Evolutionary conservation across 1,284 basidiomycete species (phyloP), one percentile per base, ranked within the genome.

Genomic region (Vanrija humicola): DNA sequence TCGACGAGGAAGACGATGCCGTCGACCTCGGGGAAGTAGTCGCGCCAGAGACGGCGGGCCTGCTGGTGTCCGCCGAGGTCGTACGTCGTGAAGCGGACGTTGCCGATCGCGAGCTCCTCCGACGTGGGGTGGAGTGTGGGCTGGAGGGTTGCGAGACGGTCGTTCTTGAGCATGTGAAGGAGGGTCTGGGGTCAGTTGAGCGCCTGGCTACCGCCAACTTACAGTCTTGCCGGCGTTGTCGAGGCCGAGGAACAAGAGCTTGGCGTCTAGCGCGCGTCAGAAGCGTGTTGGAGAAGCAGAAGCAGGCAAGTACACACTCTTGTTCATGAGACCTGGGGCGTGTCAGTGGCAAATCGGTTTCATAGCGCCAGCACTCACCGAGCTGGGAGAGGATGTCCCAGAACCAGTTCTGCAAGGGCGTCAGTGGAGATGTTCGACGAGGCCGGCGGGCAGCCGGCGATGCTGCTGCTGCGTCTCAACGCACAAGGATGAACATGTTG

Each of bases 171-270:
- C 96, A 98, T 98, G 80, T 99, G 96, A 67, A 98, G 80, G 50
- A 98, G 84, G 42, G 96, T 98, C 94, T 98, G 70, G 28, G 25
- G 14, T 43, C 18, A 52, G 52, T 15, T 9, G 18, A 5, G 15
- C 3, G n/a, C 9, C 12, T 26, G 6, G 43, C n/a, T 19, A 25
- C 43, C 52, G 73, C 10, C 86, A 53, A 74, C 87, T 59, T 66
- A 97, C 95, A 62, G 96, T 99, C 84, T 99, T 99, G 72, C 96
- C 96, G 55, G 96, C 96, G 81, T 98, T 98, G 77, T 97, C 96
- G 52, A 98, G 85, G 69, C 96, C 96, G 54, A 98, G 84, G 85
- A 99, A 99, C 64, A 99, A 85, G 77, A 99, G 97, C 85, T 98
- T 98, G 66, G 95, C 95, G 74, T 71, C 75, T 76, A 55, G 14